Conservation (phyloP, 306 rosid genomes). For the Dicorynia guianensis region DNA sequence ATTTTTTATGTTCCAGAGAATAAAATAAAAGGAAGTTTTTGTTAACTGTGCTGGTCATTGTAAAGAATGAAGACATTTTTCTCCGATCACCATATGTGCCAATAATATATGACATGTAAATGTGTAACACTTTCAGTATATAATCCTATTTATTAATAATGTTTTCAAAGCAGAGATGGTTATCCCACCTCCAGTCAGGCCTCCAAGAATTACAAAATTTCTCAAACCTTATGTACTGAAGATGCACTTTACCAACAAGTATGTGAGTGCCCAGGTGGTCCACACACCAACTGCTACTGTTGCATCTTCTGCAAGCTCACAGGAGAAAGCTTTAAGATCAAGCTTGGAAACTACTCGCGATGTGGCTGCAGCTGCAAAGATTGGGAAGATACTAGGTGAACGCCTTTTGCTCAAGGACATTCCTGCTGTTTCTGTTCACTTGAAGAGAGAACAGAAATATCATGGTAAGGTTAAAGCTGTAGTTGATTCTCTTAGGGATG, state of each 20-base stretch:
- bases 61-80: no score
- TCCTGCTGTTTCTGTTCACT: conserved; percentile 59
- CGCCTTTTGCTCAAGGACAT: conserved; percentile 56
- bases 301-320: conserved; percentile 60
- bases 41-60: no score
- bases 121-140: no score
- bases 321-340: conserved; percentile 52
- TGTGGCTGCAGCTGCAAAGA: conserved; percentile 66
- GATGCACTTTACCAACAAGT: conserved; percentile 48
- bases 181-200: conserved; percentile 53
- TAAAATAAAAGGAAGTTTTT: no score
- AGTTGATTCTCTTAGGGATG: conserved; percentile 58
- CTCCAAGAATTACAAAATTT: not conserved
- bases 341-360: conserved; percentile 54
- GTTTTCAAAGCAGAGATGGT: conserved; percentile 46
- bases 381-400: conserved; percentile 60
- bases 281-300: conserved; percentile 60
- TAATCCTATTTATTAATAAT: no score
- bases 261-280: conserved; percentile 53
- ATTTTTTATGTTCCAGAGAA: no score
- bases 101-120: no score
- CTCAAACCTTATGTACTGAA: no score
- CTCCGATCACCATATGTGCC: no score
- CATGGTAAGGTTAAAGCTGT: conserved; percentile 72
- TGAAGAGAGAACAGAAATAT: conserved; percentile 68